Percentiles rank a stretch among this genome's conserved stretches.
These are phyloP conservation scores for Microbotryum saponariae DNA, from an alignment of 1,284 basidiomycete genomes.

Conservation along the genomic window DNA sequence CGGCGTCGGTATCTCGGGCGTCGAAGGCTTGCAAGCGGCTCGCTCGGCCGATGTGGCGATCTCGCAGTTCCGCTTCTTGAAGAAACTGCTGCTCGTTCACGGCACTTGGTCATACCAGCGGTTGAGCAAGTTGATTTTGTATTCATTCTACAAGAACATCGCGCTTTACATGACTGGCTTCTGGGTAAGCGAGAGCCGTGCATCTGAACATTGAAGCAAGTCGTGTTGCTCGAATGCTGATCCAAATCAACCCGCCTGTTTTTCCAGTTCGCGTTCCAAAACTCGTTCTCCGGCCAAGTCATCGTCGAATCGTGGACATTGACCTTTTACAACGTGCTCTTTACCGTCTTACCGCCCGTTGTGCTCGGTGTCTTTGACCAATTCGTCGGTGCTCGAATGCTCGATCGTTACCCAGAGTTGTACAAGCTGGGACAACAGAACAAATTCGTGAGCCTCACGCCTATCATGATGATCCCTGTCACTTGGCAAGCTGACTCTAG, in stretches of 20 bases:
- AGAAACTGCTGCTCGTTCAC: constrained; percentile 92
- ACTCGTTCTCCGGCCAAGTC: constrained; percentile 97
- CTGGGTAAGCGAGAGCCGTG: constrained; percentile 24
- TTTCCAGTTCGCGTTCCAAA: constrained; percentile 86
- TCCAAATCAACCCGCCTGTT: no score
- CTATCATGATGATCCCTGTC: not conserved
- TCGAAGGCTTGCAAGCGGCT: constrained; percentile 96
- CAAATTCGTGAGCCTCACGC: constrained; percentile 50
- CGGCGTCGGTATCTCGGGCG: constrained; percentile 94
- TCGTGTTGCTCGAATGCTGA: no score
- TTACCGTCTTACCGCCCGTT: constrained; percentile 89
- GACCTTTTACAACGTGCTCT: constrained; percentile 57
- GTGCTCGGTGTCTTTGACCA: constrained; percentile 84
- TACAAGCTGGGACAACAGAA: constrained; percentile 89
- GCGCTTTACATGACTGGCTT: constrained; percentile 79
- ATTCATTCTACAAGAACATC: constrained; percentile 62
- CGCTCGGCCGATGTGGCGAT: constrained; percentile 95
- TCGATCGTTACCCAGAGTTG: constrained; percentile 94
- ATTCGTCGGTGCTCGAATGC: constrained; percentile 89
- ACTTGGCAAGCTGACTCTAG: not conserved
- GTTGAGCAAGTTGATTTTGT: constrained; percentile 83
- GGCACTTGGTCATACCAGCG: constrained; percentile 97
- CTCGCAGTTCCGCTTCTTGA: constrained; percentile 93
- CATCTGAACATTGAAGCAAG: not conserved
- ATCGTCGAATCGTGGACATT: constrained; percentile 98